These are phyloP conservation scores for Cladosporium sp. DNA, from an alignment of 2,329 filamentous ascomycete species.

Conservation along the genomic window DNA sequence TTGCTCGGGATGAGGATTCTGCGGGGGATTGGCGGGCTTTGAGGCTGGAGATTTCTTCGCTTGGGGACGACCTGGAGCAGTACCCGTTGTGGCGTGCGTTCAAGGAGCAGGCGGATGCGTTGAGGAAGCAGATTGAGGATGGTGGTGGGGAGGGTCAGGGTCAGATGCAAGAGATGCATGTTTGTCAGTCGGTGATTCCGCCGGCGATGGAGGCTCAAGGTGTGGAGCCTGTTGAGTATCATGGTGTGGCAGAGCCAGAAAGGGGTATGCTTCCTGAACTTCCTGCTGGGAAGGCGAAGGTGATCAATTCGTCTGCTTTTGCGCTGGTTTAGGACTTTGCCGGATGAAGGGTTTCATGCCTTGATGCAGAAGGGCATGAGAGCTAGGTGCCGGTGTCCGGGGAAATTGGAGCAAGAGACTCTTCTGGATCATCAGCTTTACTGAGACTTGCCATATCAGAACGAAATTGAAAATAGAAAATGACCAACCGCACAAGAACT, in stretches of 20 bases:
- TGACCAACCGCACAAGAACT: too few relatives aligned
- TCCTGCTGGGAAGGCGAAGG: neutral
- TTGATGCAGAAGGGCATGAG: too few relatives aligned
- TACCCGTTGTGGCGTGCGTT: conserved; percentile 57
- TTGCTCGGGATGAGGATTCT: conserved; percentile 39
- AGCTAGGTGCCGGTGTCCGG: too few relatives aligned
- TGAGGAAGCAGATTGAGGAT: conserved; percentile 54
- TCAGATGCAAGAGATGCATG: neutral
- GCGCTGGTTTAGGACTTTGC: neutral
- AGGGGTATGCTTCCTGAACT: conserved; percentile 2
- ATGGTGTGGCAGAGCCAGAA: neutral
- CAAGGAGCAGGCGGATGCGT: conserved; percentile 55
- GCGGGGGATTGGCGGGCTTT: conserved; percentile 17
- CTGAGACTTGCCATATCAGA: too few relatives aligned
- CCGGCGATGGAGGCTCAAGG: neutral
- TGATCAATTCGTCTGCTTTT: conserved; percentile 7
- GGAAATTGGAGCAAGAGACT: too few relatives aligned
- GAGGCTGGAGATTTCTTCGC: too few relatives aligned
- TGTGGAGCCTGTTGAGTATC: too few relatives aligned
- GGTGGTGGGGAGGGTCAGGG: neutral
- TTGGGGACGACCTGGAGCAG: conserved; percentile 38
- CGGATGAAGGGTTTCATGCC: neutral
- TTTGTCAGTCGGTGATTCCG: conserved; percentile 1
- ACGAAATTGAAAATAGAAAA: too few relatives aligned
- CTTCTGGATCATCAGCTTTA: too few relatives aligned